Evolutionary conservation across 495 filamentous ascomycete species (phyloP).

Genomic region (Xylaria scruposa): DNA sequence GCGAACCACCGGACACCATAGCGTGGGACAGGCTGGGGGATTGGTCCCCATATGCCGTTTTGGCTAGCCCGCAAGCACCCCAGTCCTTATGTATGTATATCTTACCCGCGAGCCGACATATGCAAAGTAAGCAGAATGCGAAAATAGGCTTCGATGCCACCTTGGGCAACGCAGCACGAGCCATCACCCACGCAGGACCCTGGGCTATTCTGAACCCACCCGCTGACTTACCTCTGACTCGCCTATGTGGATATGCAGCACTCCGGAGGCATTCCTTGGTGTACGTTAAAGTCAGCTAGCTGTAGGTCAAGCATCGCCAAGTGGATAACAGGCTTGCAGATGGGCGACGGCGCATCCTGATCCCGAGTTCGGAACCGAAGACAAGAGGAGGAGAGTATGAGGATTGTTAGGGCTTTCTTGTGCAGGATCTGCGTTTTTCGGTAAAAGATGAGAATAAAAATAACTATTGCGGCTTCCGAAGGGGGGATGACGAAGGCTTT

Average conservation of each 20-base stretch:
- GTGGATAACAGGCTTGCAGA: not conserved
- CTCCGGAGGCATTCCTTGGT: conserved; percentile 9
- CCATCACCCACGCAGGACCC: conserved; percentile 11
- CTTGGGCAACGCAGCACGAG: conserved; percentile 22
- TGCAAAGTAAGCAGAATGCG: conserved; percentile 30
- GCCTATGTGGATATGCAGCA: not conserved
- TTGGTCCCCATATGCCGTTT: conserved; percentile 25
- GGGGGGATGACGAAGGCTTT: not conserved
- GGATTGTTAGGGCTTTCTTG: not conserved
- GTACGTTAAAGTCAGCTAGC: conserved; percentile 8
- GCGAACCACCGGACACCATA: conserved; percentile 18
- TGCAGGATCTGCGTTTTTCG: not conserved
- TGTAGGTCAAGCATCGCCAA: conserved; percentile 8
- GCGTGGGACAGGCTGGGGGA: conserved; percentile 21
- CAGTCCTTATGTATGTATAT: conserved; percentile 22
- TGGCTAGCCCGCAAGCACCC: conserved; percentile 22
- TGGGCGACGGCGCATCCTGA: not conserved
- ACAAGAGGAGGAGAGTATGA: not conserved
- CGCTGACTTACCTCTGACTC: conserved; percentile 20
- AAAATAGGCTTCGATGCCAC: conserved; percentile 27
- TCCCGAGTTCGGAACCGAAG: conserved; percentile 8
- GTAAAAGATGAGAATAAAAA: not conserved
- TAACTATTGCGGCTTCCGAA: conserved; percentile 4
- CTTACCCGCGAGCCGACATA: conserved; percentile 27
- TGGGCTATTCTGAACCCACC: conserved; percentile 11